Percentiles rank a stretch among this genome's conserved stretches.
Conservation (phyloP, 2,329 filamentous ascomycete species). For the Daldinia sp. region DNA sequence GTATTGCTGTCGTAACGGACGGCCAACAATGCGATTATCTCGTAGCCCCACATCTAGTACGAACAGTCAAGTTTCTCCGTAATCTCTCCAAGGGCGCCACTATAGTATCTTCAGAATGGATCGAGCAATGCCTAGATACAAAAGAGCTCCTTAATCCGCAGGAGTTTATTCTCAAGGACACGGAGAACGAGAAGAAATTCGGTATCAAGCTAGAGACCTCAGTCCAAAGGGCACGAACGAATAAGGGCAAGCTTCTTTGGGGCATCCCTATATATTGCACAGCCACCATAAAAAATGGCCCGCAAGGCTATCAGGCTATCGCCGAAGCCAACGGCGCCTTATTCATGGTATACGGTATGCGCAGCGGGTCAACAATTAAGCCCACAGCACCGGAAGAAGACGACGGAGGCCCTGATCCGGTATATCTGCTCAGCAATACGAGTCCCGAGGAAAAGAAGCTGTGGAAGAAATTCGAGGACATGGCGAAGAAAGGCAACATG, state of each 20-base stretch:
- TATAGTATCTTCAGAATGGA: constrained; percentile 79
- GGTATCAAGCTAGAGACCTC: constrained; percentile 74
- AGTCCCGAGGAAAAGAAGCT: constrained; percentile 73
- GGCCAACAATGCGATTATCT: constrained; percentile 82
- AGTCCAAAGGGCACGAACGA: constrained; percentile 74
- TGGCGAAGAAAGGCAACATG: constrained; percentile 82
- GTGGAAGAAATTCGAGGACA: constrained; percentile 81
- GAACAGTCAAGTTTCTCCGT: constrained; percentile 92
- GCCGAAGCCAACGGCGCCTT: constrained; percentile 88
- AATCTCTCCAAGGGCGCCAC: constrained; percentile 82
- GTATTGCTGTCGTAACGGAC: constrained; percentile 82
- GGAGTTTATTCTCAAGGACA: constrained; percentile 75
- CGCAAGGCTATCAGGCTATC: constrained; percentile 85
- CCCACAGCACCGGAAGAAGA: constrained; percentile 70
- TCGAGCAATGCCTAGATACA: constrained; percentile 77
- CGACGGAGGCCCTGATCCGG: constrained; percentile 70
- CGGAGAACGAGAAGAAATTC: constrained; percentile 74
- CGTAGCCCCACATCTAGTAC: constrained; percentile 84
- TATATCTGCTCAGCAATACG: constrained; percentile 82
- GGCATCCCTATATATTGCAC: constrained; percentile 87
- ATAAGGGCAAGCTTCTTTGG: constrained; percentile 78
- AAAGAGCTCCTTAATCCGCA: constrained; percentile 70
- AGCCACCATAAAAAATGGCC: constrained; percentile 78
- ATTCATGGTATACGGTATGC: constrained; percentile 78
- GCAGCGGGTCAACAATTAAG: constrained; percentile 72